A percentile compares a stretch with the other conserved stretches of the same genome.
phyloP scores from a whole-genome alignment of 805 yeast genomes.

The Hanseniaspora singularis region DNA sequence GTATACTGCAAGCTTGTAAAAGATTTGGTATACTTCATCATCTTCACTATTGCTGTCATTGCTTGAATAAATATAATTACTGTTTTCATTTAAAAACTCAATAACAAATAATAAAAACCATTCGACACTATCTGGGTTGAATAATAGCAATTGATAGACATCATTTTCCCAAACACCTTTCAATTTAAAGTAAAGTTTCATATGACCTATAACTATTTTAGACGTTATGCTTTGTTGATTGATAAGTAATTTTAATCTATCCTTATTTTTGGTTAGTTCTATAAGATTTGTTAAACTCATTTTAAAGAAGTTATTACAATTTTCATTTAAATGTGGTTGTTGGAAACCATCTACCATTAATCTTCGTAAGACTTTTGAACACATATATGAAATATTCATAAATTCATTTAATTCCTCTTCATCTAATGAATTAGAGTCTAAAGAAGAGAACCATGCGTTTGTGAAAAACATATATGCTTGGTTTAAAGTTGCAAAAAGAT shows the following conservation, averaged over 20 bases:
- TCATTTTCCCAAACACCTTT: constrained; percentile 15
- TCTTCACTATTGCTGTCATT: constrained; percentile 20
- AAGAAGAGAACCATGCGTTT: constrained; percentile 45
- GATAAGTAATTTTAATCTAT: neutral
- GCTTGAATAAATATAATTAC: constrained; percentile 1
- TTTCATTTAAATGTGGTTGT: constrained; percentile 45
- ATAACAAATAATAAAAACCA: constrained; percentile 5
- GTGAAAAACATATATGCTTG: constrained; percentile 49
- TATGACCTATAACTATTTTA: constrained; percentile 7
- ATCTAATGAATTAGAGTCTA: constrained; percentile 23
- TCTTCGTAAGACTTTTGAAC: constrained; percentile 63
- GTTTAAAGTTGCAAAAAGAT: constrained; percentile 47
- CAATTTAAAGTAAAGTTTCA: constrained; percentile 9
- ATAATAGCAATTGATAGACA: constrained; percentile 8
- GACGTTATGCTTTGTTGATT: neutral
- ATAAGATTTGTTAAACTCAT: neutral
- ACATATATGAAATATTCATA: constrained; percentile 65
- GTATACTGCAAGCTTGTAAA: constrained; percentile 50
- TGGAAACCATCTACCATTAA: constrained; percentile 67
- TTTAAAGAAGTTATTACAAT: constrained; percentile 16
- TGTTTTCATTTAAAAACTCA: constrained; percentile 1
- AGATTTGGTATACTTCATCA: constrained; percentile 54
- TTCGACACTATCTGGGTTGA: constrained; percentile 4
- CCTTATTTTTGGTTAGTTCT: neutral
- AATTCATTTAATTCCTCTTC: constrained; percentile 33